A percentile compares a stretch with the other conserved stretches of the same genome.
Evolutionary conservation across 768 basidiomycete genomes (phyloP).

Genomic region (Lactarius sp.): DNA sequence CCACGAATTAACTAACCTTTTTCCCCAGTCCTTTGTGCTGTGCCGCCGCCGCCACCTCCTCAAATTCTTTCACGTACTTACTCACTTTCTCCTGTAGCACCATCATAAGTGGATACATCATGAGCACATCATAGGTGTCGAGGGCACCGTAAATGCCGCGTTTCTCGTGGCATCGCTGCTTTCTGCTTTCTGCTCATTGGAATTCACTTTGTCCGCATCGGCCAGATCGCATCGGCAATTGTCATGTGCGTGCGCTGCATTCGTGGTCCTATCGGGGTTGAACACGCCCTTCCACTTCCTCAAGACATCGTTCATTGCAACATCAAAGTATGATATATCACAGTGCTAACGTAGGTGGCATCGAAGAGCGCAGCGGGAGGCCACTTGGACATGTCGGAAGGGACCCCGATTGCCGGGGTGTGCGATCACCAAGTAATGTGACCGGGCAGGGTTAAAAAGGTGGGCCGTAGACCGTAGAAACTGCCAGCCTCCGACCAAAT

Average conservation of each 20-base stretch:
- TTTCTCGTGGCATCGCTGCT: no score
- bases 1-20: background rate
- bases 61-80: background rate
- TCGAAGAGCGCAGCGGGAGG: no score
- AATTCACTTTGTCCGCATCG: background rate
- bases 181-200: no score
- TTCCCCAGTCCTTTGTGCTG: background rate
- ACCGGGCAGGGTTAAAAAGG: background rate
- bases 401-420: background rate
- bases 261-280: no score
- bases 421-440: no score
- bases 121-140: background rate
- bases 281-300: no score
- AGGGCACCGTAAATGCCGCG: background rate
- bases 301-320: no score
- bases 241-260: background rate
- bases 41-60: background rate
- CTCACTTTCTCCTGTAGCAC: background rate
- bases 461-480: background rate
- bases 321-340: no score
- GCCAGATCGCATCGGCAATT: background rate
- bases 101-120: background rate
- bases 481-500: no score
- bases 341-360: no score
- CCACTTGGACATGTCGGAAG: background rate